phyloP scores from a whole-genome alignment of 2,329 filamentous ascomycete genomes.

The Aspergillus hortae region DNA sequence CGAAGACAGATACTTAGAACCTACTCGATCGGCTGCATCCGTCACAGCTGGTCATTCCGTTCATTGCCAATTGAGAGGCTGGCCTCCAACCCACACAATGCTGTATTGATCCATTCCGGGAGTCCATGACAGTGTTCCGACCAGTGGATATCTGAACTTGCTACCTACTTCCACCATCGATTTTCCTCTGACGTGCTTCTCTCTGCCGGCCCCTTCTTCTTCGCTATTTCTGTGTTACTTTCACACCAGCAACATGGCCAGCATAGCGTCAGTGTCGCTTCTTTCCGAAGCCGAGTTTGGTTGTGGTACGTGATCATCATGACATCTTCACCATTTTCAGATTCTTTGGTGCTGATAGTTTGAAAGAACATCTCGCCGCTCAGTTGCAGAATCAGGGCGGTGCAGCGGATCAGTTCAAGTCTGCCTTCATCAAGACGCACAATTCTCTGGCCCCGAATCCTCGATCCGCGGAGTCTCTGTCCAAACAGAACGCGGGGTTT shows the following conservation, averaged over 20 bases:
- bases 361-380: constrained; percentile 37
- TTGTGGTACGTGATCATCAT: constrained; percentile 32
- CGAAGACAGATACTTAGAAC: background rate
- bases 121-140: constrained; percentile 10
- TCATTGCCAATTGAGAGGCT: constrained; percentile 7
- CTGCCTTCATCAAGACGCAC: constrained; percentile 30
- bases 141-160: constrained; percentile 14
- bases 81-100: constrained; percentile 11
- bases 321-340: background rate
- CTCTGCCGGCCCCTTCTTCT: background rate
- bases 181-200: background rate
- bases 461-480: constrained; percentile 16
- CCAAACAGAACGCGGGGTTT: constrained; percentile 18
- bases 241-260: constrained; percentile 26
- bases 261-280: constrained; percentile 28
- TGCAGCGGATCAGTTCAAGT: constrained; percentile 34
- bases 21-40: background rate
- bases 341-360: constrained; percentile 15
- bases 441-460: constrained; percentile 26
- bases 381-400: constrained; percentile 29
- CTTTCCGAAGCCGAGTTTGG: constrained; percentile 39
- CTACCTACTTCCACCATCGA: background rate
- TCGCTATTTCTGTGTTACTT: constrained; percentile 1
- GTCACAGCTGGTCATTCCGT: background rate
- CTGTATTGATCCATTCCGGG: constrained; percentile 9